phyloP scores from a whole-genome alignment of 1,139 yeast genomes.

The Suhomyces bolitotheri region DNA sequence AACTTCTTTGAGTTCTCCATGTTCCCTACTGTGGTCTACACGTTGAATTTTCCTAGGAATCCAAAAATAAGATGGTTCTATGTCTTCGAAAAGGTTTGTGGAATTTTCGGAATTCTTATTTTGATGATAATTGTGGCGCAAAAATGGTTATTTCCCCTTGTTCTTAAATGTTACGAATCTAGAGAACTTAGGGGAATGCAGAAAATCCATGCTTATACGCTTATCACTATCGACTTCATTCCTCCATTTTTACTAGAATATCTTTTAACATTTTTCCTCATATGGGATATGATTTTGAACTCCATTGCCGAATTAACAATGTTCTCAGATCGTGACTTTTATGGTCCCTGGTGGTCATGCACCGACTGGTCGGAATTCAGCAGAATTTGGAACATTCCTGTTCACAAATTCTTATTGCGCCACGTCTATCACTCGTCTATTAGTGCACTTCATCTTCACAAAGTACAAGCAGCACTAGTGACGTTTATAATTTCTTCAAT shows the following conservation, averaged over 20 bases:
- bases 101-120: slow-evolving; percentile 82
- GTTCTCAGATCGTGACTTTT: slow-evolving; percentile 89
- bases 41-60: slow-evolving; percentile 79
- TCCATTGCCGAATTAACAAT: slow-evolving; percentile 83
- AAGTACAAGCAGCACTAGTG: slow-evolving; percentile 66
- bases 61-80: slow-evolving; percentile 65
- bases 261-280: slow-evolving; percentile 76
- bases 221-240: slow-evolving; percentile 68
- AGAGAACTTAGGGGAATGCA: slow-evolving; percentile 46
- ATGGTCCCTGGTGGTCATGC: slow-evolving; percentile 98
- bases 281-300: slow-evolving; percentile 92
- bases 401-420: slow-evolving; percentile 83
- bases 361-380: slow-evolving; percentile 93
- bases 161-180: slow-evolving; percentile 55
- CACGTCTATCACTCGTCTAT: slow-evolving; percentile 95
- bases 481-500: slow-evolving; percentile 82
- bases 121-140: slow-evolving; percentile 85
- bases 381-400: slow-evolving; percentile 93
- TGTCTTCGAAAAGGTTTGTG: slow-evolving; percentile 68
- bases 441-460: slow-evolving; percentile 68
- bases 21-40: slow-evolving; percentile 90
- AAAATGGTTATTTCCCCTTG: slow-evolving; percentile 73
- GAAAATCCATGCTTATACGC: slow-evolving; percentile 54
- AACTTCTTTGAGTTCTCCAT: slow-evolving; percentile 77
- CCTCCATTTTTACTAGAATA: slow-evolving; percentile 79